Evolutionary conservation across 1,139 yeast species (phyloP).

Genomic region (Sugiyamaella japonica): DNA sequence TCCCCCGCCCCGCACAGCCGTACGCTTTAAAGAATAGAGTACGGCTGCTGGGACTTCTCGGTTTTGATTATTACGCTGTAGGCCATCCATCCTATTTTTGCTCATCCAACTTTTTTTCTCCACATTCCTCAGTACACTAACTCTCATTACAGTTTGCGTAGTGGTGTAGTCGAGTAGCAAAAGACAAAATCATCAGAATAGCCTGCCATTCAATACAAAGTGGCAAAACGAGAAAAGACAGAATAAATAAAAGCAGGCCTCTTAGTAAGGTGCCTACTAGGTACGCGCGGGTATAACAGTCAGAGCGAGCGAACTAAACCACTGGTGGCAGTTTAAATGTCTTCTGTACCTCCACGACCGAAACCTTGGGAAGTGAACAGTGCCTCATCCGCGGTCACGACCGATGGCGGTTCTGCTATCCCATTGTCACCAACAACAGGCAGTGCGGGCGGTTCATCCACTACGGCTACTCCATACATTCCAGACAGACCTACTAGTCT

Average conservation of each 20-base stretch:
- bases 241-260: not conserved
- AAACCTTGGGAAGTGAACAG: conserved; percentile 74
- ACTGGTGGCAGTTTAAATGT: conserved; percentile 2
- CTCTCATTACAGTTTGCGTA: too few relatives aligned
- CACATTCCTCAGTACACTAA: not conserved
- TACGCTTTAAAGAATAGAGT: not conserved
- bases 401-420: conserved; percentile 18
- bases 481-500: conserved; percentile 36
- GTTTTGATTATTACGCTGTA: not conserved
- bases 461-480: conserved; percentile 31
- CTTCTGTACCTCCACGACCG: conserved; percentile 55
- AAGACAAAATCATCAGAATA: too few relatives aligned
- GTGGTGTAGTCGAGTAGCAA: too few relatives aligned
- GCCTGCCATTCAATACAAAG: too few relatives aligned
- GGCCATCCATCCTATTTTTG: not conserved
- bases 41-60: conserved; percentile 7
- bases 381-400: conserved; percentile 36
- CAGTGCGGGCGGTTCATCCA: conserved; percentile 5
- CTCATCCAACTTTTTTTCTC: not conserved
- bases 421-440: conserved; percentile 20
- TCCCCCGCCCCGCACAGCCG: not conserved
- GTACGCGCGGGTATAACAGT: not conserved
- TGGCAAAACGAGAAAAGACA: not conserved
- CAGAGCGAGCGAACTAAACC: not conserved
- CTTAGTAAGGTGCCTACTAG: too few relatives aligned